Evolutionary conservation across 176 grass and related monocot genomes (phyloP).

Genomic region (Oryza meyeriana): DNA sequence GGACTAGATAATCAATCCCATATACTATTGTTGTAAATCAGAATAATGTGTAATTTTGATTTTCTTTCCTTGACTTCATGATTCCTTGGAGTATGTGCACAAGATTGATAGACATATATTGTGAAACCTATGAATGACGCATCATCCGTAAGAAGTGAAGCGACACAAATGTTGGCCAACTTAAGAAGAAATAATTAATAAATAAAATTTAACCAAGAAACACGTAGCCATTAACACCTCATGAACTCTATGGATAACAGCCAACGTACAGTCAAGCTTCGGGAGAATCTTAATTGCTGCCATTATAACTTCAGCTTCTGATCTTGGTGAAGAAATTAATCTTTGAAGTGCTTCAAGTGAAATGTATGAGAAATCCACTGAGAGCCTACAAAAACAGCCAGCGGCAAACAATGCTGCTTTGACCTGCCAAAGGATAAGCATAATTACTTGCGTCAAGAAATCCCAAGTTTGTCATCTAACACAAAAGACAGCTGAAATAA

Average conservation of each 20-base stretch:
- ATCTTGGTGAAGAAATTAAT: conserved; percentile 40
- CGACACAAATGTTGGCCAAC: background rate
- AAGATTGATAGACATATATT: background rate
- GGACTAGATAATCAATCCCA: background rate
- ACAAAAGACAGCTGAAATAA: background rate
- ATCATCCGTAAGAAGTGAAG: background rate
- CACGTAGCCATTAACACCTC: conserved; percentile 47
- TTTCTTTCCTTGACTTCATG: background rate
- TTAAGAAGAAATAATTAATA: conserved; percentile 3
- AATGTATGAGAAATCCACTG: conserved; percentile 72
- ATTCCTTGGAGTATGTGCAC: background rate
- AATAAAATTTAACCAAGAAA: conserved; percentile 4
- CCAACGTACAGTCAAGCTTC: conserved; percentile 64
- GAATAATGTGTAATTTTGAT: background rate
- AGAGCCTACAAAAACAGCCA: conserved; percentile 58
- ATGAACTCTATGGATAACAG: conserved; percentile 64
- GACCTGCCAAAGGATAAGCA: conserved; percentile 43
- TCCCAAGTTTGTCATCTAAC: background rate
- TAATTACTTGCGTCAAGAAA: background rate
- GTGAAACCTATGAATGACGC: background rate
- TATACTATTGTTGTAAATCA: background rate
- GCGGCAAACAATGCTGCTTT: conserved; percentile 74
- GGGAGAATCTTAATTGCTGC: conserved; percentile 61
- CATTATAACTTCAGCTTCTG: conserved; percentile 40
- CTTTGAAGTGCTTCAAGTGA: conserved; percentile 52